Evolutionary conservation across 768 basidiomycete species (phyloP).

Genomic region (Cystobasidiopsis lactophilus): DNA sequence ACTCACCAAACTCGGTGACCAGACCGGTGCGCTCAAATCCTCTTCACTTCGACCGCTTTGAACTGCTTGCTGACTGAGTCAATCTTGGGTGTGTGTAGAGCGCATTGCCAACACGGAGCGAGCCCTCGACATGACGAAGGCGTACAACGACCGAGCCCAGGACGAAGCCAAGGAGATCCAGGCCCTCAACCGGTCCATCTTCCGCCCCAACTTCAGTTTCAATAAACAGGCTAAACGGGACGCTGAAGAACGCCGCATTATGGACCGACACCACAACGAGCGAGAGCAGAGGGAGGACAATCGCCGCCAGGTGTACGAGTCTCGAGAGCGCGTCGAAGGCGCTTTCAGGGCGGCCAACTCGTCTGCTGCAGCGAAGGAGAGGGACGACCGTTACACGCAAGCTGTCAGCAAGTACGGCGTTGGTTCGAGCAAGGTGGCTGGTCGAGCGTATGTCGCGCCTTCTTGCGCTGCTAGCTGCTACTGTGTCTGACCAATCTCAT

Average conservation of each 20-base stretch:
- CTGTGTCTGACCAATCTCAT: slow-evolving; percentile 16
- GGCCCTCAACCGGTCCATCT: slow-evolving; percentile 82
- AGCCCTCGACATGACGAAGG: slow-evolving; percentile 77
- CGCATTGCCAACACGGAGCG: slow-evolving; percentile 74
- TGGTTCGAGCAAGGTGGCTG: slow-evolving; percentile 33
- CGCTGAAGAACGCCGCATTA: slow-evolving; percentile 62
- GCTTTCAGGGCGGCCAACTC: slow-evolving; percentile 39
- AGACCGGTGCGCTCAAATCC: slow-evolving; percentile 47
- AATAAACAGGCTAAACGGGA: slow-evolving; percentile 82
- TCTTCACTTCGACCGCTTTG: background rate
- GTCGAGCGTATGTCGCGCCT: too few relatives aligned
- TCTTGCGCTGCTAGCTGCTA: too few relatives aligned
- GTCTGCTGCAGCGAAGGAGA: slow-evolving; percentile 23
- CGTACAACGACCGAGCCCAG: slow-evolving; percentile 62
- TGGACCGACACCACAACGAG: slow-evolving; percentile 70
- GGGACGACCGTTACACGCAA: too few relatives aligned
- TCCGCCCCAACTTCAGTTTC: slow-evolving; percentile 44
- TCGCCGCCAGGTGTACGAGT: slow-evolving; percentile 64
- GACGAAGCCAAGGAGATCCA: slow-evolving; percentile 87
- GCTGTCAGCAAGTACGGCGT: slow-evolving; percentile 12
- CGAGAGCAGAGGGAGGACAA: slow-evolving; percentile 59
- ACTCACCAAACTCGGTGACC: slow-evolving; percentile 57
- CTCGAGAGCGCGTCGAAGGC: slow-evolving; percentile 59
- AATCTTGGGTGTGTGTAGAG: slow-evolving; percentile 20
- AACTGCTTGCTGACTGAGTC: background rate